Evolutionary conservation across 2,329 filamentous ascomycete species (phyloP).

Genomic region (Alternaria viburni): DNA sequence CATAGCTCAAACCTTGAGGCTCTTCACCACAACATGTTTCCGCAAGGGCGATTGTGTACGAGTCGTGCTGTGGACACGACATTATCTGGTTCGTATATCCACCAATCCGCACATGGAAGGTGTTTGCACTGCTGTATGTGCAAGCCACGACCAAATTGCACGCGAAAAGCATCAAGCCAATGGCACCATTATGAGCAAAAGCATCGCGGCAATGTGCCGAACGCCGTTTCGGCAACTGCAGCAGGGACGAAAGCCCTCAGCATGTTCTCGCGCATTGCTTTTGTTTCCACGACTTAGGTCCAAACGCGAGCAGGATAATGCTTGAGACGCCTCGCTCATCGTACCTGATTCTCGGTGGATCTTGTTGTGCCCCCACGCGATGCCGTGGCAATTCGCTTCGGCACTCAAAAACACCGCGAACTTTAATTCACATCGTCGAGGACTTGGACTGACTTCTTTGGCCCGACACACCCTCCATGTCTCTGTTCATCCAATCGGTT

Average conservation of each 20-base stretch:
- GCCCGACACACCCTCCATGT: background rate
- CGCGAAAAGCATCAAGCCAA: background rate
- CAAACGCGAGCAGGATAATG: slow-evolving; percentile 13
- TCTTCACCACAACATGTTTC: slow-evolving; percentile 20
- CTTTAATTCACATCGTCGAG: background rate
- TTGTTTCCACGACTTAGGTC: slow-evolving; percentile 32
- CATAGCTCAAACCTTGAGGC: slow-evolving; percentile 25
- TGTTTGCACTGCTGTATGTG: background rate
- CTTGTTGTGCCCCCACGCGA: slow-evolving; percentile 37
- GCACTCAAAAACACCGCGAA: slow-evolving; percentile 13
- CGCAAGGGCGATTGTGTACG: background rate
- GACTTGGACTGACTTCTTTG: background rate
- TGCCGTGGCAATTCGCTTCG: slow-evolving; percentile 19
- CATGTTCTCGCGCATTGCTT: slow-evolving; percentile 34
- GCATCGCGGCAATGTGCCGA: slow-evolving; percentile 19
- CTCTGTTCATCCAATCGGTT: background rate
- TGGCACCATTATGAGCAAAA: background rate
- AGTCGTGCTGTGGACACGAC: slow-evolving; percentile 2
- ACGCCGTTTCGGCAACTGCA: slow-evolving; percentile 28
- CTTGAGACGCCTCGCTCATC: slow-evolving; percentile 28
- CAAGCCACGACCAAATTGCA: background rate
- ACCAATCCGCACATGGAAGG: background rate
- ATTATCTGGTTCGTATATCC: background rate
- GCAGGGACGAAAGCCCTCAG: slow-evolving; percentile 23
- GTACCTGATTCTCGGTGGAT: slow-evolving; percentile 43